Evolutionary conservation across 176 grass and related monocot genomes (phyloP), one percentile per base, ranked within the genome.

Genomic region (Sorghum bicolor): DNA sequence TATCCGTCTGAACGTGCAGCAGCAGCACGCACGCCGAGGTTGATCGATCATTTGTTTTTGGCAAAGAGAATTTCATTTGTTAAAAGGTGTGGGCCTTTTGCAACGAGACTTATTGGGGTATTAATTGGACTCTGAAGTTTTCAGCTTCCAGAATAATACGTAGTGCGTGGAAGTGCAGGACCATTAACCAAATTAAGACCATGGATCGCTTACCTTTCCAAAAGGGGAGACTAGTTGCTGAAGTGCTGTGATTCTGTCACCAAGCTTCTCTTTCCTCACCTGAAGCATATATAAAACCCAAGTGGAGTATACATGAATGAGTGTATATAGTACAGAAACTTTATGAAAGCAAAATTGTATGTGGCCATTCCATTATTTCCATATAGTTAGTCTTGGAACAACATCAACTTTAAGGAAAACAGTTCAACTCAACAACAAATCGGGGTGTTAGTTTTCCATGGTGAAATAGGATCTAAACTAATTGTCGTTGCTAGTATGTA

Each of bases 141-240:
- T 79, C 57, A 86, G 37, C 34, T 61, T 61, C 58, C 71, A 75
- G 78, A 87, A 68, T 68, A 45, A 44, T 40, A 58, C 31, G 48
- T 53, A 53, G 10, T 62, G 68, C 78, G 19, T 87, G 44, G 43
- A 45, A 58, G 65, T 82, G 79, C 33, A 71, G 32, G 79, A 71
- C 48, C 79, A 71, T 71, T 55, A 87, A 70, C 87, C 79, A 82
- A 88, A 83, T 70, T 82, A 82, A 39, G 66, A 71, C 47, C 48
- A n/a, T 30, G 4, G 48, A 71, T 58, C 64, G 82, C 57, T 91
- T 47, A 89, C 96, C 96, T 96, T 99, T 89, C 96, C 93, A 87
- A 99, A 99, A 92, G 96, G 96, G 63, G 96, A 99, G 83, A 99
- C 96, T 67, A 99, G 93, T 78, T 99, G 96, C 70, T 99, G 96